Percentiles rank a stretch among this genome's conserved stretches.
phyloP scores from a whole-genome alignment of 2,329 filamentous ascomycete species.

The Ophiosphaerella herpotricha region DNA sequence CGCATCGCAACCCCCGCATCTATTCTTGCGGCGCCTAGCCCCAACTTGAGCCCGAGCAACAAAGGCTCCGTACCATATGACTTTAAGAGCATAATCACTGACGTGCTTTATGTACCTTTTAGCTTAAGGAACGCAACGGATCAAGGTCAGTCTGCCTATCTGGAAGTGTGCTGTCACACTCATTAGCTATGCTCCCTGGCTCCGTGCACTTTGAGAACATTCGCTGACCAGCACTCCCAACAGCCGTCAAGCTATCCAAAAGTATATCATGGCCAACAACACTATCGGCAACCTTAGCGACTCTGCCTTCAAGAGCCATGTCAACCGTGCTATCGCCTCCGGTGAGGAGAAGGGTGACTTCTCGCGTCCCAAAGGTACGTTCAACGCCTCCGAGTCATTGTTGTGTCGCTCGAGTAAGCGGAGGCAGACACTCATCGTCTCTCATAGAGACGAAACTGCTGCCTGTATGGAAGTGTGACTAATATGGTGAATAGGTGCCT shows the following conservation, averaged over 20 bases:
- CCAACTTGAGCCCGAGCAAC: slow-evolving; percentile 37
- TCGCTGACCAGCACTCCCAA: slow-evolving; percentile 42
- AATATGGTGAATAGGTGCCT: slow-evolving; percentile 64
- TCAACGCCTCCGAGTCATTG: too few species aligned
- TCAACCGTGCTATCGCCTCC: slow-evolving; percentile 81
- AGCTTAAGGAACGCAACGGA: slow-evolving; percentile 74
- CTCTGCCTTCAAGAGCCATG: slow-evolving; percentile 69
- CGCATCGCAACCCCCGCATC: slow-evolving; percentile 51
- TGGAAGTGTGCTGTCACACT: slow-evolving; percentile 24
- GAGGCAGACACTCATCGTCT: too few species aligned
- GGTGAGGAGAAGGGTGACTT: slow-evolving; percentile 89
- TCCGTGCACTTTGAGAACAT: slow-evolving; percentile 22
- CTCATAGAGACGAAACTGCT: too few species aligned
- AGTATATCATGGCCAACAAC: slow-evolving; percentile 75
- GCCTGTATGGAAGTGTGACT: slow-evolving; percentile 4
- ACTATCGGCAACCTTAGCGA: slow-evolving; percentile 61
- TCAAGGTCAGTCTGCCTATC: slow-evolving; percentile 62
- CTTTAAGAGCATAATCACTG: slow-evolving; percentile 46
- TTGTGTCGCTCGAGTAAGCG: too few species aligned
- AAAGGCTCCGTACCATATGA: slow-evolving; percentile 15
- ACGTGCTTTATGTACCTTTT: slow-evolving; percentile 51
- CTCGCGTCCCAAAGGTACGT: slow-evolving; percentile 85
- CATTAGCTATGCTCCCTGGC: slow-evolving; percentile 31
- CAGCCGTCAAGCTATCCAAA: slow-evolving; percentile 75
- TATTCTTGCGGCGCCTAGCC: slow-evolving; percentile 41